Percentiles rank a stretch among this genome's conserved stretches.
phyloP scores from a whole-genome alignment of 768 basidiomycete genomes.

The Hygrophoropsis aurantiaca region DNA sequence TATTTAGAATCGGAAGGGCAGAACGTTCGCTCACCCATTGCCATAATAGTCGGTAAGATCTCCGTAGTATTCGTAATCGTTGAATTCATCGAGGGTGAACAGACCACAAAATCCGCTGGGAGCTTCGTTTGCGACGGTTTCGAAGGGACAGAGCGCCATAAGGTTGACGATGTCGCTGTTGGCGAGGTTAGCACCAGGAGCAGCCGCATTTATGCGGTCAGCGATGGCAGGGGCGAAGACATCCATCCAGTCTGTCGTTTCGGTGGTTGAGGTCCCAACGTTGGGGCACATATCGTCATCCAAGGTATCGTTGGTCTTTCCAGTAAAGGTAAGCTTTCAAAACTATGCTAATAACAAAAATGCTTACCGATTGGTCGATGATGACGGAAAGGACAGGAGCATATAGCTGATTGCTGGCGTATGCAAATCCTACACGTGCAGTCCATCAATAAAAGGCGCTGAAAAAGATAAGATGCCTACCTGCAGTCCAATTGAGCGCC shows the following conservation, averaged over 20 bases:
- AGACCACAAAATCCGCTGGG: slow-evolving; percentile 70
- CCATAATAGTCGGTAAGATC: slow-evolving; percentile 81
- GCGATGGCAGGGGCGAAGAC: slow-evolving; percentile 57
- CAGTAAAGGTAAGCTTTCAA: neutral
- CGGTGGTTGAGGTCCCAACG: slow-evolving; percentile 41
- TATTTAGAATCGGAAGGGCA: neutral
- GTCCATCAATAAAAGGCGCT: slow-evolving; percentile 1
- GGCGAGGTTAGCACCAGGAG: slow-evolving; percentile 62
- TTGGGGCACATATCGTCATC: slow-evolving; percentile 66
- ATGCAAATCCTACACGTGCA: slow-evolving; percentile 53
- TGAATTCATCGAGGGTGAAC: slow-evolving; percentile 66
- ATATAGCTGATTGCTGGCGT: slow-evolving; percentile 46
- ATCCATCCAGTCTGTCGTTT: slow-evolving; percentile 54
- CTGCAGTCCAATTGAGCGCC: slow-evolving; percentile 69
- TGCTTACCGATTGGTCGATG: slow-evolving; percentile 48
- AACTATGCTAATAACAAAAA: neutral
- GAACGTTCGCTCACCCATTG: slow-evolving; percentile 52
- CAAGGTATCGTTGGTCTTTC: slow-evolving; percentile 64
- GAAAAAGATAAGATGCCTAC: slow-evolving; percentile 27
- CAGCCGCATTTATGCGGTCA: slow-evolving; percentile 54
- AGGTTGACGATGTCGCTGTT: slow-evolving; percentile 55
- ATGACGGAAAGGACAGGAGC: slow-evolving; percentile 55
- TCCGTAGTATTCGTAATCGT: slow-evolving; percentile 62
- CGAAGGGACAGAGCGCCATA: slow-evolving; percentile 78
- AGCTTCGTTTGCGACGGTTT: slow-evolving; percentile 54